A percentile compares a stretch with the other conserved stretches of the same genome.
Conservation (phyloP, 495 filamentous ascomycete species). For the Glutinoglossum americanum region DNA sequence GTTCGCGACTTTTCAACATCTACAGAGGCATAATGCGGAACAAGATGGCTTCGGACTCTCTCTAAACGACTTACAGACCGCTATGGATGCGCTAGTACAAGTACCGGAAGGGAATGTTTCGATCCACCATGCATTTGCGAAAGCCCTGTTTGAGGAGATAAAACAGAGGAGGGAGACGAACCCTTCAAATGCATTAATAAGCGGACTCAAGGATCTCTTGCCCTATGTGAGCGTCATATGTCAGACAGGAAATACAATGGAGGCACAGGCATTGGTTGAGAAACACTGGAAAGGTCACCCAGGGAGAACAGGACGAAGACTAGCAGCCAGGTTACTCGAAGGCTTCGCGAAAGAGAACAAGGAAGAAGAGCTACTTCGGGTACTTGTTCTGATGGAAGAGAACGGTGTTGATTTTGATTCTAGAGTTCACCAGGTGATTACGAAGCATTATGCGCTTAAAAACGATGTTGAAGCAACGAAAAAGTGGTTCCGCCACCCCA, state of each 20-base stretch:
- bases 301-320: slow-evolving; percentile 12
- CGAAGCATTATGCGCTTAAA: slow-evolving; percentile 26
- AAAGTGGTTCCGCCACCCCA: slow-evolving; percentile 40
- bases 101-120: slow-evolving; percentile 20
- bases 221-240: slow-evolving; percentile 32
- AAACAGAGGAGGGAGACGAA: slow-evolving; percentile 11
- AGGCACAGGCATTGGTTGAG: slow-evolving; percentile 30
- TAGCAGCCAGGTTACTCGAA: slow-evolving; percentile 18
- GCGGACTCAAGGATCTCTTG: slow-evolving; percentile 20
- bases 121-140: slow-evolving; percentile 31
- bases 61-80: slow-evolving; percentile 27
- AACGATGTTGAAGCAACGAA: slow-evolving; percentile 32
- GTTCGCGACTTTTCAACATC: slow-evolving; percentile 33
- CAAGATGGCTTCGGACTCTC: slow-evolving; percentile 23
- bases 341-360: slow-evolving; percentile 47
- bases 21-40: slow-evolving; percentile 22
- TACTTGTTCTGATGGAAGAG: slow-evolving; percentile 16
- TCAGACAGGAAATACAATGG: slow-evolving; percentile 32
- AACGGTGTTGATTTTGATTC: slow-evolving; percentile 12
- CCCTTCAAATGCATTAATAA: background rate
- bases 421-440: slow-evolving; percentile 26
- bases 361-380: slow-evolving; percentile 27
- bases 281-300: slow-evolving; percentile 16
- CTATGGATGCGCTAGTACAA: slow-evolving; percentile 17
- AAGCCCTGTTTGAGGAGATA: slow-evolving; percentile 32